Evolutionary conservation across 192 early-diverging fungal species (phyloP).

Genomic region (Backusella westeae): DNA sequence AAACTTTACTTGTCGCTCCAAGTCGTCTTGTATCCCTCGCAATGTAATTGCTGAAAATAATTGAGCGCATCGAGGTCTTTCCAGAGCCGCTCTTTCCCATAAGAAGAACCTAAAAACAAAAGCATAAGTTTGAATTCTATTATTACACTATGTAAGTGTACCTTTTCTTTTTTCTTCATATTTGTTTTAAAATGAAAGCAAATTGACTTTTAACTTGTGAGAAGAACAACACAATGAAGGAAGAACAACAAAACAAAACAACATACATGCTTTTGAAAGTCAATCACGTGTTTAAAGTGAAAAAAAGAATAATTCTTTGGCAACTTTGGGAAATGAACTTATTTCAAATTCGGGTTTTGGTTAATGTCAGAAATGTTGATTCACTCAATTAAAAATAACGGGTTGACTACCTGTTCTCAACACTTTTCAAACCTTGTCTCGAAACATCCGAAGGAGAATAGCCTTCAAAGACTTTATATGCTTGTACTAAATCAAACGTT

Average conservation of each 20-base stretch:
- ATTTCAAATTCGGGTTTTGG: neutral
- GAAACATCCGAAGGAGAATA: no score
- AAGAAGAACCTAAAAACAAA: conserved; percentile 76
- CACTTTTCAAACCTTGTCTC: no score
- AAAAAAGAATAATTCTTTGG: no score
- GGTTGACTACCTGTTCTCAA: no score
- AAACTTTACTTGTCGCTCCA: conserved; percentile 84
- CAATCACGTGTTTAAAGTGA: neutral
- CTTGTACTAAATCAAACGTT: no score
- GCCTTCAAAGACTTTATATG: no score
- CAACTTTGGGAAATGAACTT: neutral
- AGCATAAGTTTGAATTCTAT: neutral
- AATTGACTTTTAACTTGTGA: neutral
- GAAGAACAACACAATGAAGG: neutral
- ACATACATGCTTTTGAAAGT: neutral
- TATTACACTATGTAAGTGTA: neutral
- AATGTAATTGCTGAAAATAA: conserved; percentile 98
- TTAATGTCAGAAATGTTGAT: neutral
- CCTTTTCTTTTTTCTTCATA: conserved; percentile 2
- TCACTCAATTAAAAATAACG: neutral
- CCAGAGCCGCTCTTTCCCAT: conserved; percentile 98
- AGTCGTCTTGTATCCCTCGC: conserved; percentile 92
- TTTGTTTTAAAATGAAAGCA: neutral
- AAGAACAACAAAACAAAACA: neutral
- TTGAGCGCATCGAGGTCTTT: conserved; percentile 98